Base-by-base conservation (phyloP, 2,329 filamentous ascomycete species). In the Cercospora sp. region DNA sequence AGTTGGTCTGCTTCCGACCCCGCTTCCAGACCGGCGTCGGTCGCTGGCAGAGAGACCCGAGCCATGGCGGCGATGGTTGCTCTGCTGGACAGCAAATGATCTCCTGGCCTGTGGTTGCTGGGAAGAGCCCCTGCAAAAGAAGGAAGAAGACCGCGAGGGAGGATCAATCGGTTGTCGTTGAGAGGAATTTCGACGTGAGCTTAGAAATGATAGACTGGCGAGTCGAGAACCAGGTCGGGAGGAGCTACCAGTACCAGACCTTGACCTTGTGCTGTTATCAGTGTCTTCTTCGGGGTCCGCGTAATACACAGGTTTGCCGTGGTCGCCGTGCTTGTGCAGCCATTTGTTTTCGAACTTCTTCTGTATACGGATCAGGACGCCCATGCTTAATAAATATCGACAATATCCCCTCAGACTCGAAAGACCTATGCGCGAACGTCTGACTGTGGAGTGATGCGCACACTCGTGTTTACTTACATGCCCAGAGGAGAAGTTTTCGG, bases 121-220 rank as follows among this genome's bases (percentile, higher is more conserved):
- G 20, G 62, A 59, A 45, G 53, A 64, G 9, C 62, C 62, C 31
- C 62, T 59, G 53, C 62, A 64, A 23, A 64, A 64, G 62, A 64
- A 64, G 1, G 62, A 64, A 13, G 62, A 53, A 20, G 62, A 64
- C 10, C 53, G 33, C 12, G 62, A 53, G 26, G 62, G 62, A 48
- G 51, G 26, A 31, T 59, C 31, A n/a, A 20, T 58, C 5, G 30
- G 13, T 59, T 45, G 51, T 20, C 51, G 62, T 59, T 58, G 62
- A 9, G 62, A 45, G 13, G 62, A 64, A 8, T 64, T 58, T 18
- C 62, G 51, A 40, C 62, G 51, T 5, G 62, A 64, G n/a, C 28
- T 28, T 6, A 64, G 33, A 30, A 64, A 64, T 9, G 62, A 59
- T 13, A 64, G 33, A 48, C 20, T 64, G 13, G 61, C 28, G 51